Evolutionary conservation across 768 basidiomycete genomes (phyloP).

Genomic region (Collybia sordida): DNA sequence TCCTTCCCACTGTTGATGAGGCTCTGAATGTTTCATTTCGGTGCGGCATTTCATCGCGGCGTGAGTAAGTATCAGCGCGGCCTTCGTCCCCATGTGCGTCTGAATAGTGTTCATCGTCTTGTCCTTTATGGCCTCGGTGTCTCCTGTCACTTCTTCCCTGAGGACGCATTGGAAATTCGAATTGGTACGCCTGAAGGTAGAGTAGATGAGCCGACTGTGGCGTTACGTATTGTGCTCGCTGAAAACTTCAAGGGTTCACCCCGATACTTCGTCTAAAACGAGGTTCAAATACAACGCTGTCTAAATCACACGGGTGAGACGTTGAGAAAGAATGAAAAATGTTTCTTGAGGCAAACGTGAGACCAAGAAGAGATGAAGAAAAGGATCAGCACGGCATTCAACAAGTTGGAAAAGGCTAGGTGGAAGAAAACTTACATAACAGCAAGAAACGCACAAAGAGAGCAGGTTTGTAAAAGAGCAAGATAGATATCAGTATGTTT

Average conservation of each 20-base stretch:
- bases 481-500: constrained; percentile 9
- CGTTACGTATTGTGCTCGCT: constrained; percentile 32
- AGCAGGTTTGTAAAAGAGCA: constrained; percentile 7
- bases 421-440: constrained; percentile 33
- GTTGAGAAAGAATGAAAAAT: constrained; percentile 1
- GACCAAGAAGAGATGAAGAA: constrained; percentile 8
- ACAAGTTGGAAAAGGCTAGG: constrained; percentile 6
- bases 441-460: constrained; percentile 8
- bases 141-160: constrained; percentile 49
- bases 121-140: constrained; percentile 50
- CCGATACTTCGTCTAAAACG: constrained; percentile 8
- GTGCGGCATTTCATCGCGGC: constrained; percentile 44
- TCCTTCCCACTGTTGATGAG: constrained; percentile 40
- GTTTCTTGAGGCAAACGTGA: constrained; percentile 1
- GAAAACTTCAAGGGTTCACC: constrained; percentile 33
- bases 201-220: constrained; percentile 19
- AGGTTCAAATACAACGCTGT: constrained; percentile 9
- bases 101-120: constrained; percentile 47
- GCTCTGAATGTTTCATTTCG: constrained; percentile 49
- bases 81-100: constrained; percentile 52
- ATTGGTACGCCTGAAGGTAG: constrained; percentile 20
- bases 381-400: constrained; percentile 14
- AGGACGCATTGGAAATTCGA: constrained; percentile 35
- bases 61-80: constrained; percentile 52
- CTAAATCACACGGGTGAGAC: constrained; percentile 14